Percentiles rank a stretch among this genome's conserved stretches.
phyloP scores from a whole-genome alignment of 345 rosid species.

The Carallia pectinifolia region DNA sequence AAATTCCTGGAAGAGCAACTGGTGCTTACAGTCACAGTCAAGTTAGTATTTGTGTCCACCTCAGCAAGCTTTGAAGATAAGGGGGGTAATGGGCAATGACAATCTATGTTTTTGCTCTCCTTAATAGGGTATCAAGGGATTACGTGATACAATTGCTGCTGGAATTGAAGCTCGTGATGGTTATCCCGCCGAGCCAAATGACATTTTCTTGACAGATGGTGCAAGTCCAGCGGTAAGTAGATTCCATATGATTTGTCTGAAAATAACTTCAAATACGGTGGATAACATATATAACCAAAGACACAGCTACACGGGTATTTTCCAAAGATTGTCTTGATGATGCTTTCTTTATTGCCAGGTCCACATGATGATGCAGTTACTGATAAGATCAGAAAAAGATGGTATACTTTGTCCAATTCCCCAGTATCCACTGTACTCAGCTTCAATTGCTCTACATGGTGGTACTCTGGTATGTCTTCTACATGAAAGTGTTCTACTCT shows the following conservation, averaged over 20 bases:
- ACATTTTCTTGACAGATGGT: constrained; percentile 94
- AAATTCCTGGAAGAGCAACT: constrained; percentile 93
- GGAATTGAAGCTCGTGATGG: constrained; percentile 97
- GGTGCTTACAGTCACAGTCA: constrained; percentile 99
- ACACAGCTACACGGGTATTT: background rate
- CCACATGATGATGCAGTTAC: constrained; percentile 93
- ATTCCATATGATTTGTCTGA: background rate
- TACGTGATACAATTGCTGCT: constrained; percentile 86
- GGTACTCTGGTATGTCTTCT: constrained; percentile 70
- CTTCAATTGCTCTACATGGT: constrained; percentile 95
- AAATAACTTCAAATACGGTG: background rate
- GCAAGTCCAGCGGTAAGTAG: constrained; percentile 83
- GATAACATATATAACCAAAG: background rate
- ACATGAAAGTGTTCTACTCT: background rate
- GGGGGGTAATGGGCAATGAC: background rate
- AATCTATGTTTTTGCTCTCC: background rate
- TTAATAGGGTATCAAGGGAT: constrained; percentile 81
- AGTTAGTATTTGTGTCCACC: constrained; percentile 37
- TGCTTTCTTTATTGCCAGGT: constrained; percentile 46
- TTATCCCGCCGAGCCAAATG: constrained; percentile 82
- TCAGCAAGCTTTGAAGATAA: constrained; percentile 2
- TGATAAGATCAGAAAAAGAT: constrained; percentile 76
- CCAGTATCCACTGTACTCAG: constrained; percentile 96
- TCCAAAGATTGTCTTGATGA: background rate
- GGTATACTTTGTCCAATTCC: constrained; percentile 98